Base-by-base conservation (phyloP, 2,329 filamentous ascomycete genomes). In the Fonsecaea pedrosoi region DNA sequence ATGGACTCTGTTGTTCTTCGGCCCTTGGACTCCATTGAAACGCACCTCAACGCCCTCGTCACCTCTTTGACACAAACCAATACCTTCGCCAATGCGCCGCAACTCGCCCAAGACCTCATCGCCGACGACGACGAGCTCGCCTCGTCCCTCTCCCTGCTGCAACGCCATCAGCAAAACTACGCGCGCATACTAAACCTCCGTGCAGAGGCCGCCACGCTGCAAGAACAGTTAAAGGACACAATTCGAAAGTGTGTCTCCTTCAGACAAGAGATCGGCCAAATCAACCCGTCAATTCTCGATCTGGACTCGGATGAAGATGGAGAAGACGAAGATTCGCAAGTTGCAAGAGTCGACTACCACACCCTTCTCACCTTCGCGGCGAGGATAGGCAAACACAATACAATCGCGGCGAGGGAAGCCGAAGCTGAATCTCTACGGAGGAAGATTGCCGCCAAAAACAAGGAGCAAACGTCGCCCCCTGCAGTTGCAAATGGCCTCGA, bases 361-460 rank as follows among this genome's bases (percentile, higher is more conserved):
- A 70, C 81, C 2, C 75, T 82, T 0, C 73, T 82, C 13, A 77
- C 80, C 35, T 82, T 82, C 60, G 81, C 81, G 3, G 77, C 80
- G 4, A 74, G 81, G 21, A 82, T 82, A 54, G 82, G 81, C 74
- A 81, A 80, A 71, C 82, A 82, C 66, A 82, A 82, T 62, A 76
- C 78, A 18, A 75, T 79, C 63, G 81, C 81, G 0, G 80, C 80
- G 34, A 76, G 78, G 10, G 80, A 82, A 71, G 80, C 79, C 10
- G 76, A 77, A 18, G 75, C 74, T 1, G 75, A 77, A 18, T 68
- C 67, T 10, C 68, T 67, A 12, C 50, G 71, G 54, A 45, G 67
- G 54, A 59, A 71, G 61, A 10, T 73, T 68, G 54, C 67, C 65
- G 53, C 68, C 1, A 64, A 54, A 64, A 40, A 58, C n/a, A 25